Base-by-base conservation (phyloP, 2,329 filamentous ascomycete species). In the Fusarium solani-melongenae region DNA sequence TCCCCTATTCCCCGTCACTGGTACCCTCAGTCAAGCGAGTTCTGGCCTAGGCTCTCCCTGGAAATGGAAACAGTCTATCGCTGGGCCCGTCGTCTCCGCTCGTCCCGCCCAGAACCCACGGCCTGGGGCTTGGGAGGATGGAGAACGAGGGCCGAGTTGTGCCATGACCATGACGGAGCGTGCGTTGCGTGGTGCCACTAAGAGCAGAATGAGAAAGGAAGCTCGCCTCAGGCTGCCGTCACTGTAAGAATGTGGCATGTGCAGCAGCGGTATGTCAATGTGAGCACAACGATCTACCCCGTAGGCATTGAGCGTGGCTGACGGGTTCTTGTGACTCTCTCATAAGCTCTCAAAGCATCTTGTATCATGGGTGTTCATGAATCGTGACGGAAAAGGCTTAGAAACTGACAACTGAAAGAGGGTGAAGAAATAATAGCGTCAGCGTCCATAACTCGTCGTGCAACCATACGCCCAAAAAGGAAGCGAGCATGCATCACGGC, bases 171-270 rank as follows among this genome's bases (percentile, higher is more conserved):
- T 73, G 66, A 66, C 62, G 55, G 56, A 67, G 60, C 60, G 24
- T 58, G 58, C 66, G 60, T 58, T 62, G 38, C 66, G 71, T 74
- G 71, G 73, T 76, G 71, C 71, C 73, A 76, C 73, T 70, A 58
- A 11, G 24, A 49, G 44, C 44, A 68, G 10, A 12, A n/a, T 59
- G 60, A 66, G 64, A 74, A 67, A 57, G 62, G 64, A 74, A 67
- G 66, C 67, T 72, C 41, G 41, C 72, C 58, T 34, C n/a, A 60
- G 58, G 34, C 61, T 62, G 70, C 29, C 66, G 57, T 58, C 33
- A 46, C 39, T 51, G 64, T 64, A 58, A 31, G 62, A 66, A 38
- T 33, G 51, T 66, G 49, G 36, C 38, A 76, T 75, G 38, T 70
- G 69, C 39, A 49, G 33, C 46, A 27, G 22, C 49, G 61, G 24